These are phyloP conservation scores for Apostasia ramifera DNA, from an alignment of 106 monocot genomes.

Conservation along the genomic window DNA sequence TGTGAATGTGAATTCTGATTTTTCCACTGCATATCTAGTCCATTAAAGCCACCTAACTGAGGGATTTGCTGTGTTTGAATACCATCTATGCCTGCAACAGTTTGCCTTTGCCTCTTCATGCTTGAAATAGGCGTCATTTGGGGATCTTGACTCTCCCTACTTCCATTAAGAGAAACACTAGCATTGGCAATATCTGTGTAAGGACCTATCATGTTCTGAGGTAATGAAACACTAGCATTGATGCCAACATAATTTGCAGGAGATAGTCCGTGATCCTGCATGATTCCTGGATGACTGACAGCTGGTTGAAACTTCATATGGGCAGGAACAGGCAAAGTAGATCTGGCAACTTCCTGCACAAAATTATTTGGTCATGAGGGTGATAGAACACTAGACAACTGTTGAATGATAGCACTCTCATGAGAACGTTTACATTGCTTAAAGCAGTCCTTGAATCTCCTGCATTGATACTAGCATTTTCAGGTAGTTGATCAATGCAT, in stretches of 20 bases:
- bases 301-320: conserved; percentile 34
- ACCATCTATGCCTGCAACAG: conserved; percentile 34
- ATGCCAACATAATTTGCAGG: conserved; percentile 22
- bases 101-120: conserved; percentile 45
- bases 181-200: conserved; percentile 23
- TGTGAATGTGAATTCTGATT: conserved; percentile 44
- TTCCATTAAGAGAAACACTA: conserved; percentile 26
- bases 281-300: conserved; percentile 21
- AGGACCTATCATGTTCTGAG: conserved; percentile 36
- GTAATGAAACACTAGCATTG: conserved; percentile 26
- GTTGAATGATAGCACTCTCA: conserved; percentile 28
- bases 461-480: conserved; percentile 22
- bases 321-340: conserved; percentile 31
- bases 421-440: conserved; percentile 22
- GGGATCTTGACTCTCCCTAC: conserved; percentile 53
- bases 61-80: conserved; percentile 42
- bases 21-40: conserved; percentile 62
- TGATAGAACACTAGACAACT: conserved; percentile 15
- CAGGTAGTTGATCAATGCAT: conserved; percentile 48
- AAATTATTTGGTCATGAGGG: conserved; percentile 23
- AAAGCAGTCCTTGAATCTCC: conserved; percentile 20
- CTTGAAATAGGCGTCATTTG: conserved; percentile 21
- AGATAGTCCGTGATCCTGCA: conserved; percentile 26
- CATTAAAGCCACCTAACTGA: conserved; percentile 31
- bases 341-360: conserved; percentile 31